A percentile compares a stretch with the other conserved stretches of the same genome.
Conservation (phyloP, 495 filamentous ascomycete species). For the Aspergillus sparsus region DNA sequence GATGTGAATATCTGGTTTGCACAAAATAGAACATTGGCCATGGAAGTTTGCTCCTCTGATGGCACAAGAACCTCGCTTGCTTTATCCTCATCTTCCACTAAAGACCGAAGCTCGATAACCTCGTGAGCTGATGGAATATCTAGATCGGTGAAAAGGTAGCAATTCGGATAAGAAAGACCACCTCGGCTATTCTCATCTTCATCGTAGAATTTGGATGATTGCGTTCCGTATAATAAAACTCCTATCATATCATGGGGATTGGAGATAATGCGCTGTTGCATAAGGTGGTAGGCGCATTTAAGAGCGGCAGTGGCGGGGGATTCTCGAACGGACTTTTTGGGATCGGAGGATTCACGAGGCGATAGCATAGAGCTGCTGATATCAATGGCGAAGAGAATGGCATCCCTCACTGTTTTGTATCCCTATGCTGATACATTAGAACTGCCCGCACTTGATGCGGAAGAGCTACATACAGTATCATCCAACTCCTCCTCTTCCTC, state of each 20-base stretch:
- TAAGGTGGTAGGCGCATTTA: constrained; percentile 91
- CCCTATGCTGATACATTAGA: constrained; percentile 52
- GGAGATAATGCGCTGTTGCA: constrained; percentile 97
- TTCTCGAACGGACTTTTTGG: constrained; percentile 72
- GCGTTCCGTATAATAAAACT: constrained; percentile 88
- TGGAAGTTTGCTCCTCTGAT: constrained; percentile 67
- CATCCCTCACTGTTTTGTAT: constrained; percentile 93
- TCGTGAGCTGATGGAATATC: constrained; percentile 84
- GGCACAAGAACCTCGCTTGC: constrained; percentile 63
- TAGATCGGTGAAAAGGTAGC: constrained; percentile 88
- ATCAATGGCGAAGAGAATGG: constrained; percentile 93
- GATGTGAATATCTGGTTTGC: constrained; percentile 97
- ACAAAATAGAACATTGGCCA: constrained; percentile 91
- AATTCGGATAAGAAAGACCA: constrained; percentile 77
- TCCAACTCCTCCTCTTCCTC: constrained; percentile 75
- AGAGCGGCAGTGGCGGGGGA: constrained; percentile 78
- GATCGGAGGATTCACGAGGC: constrained; percentile 59
- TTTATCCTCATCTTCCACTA: constrained; percentile 76
- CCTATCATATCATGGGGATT: constrained; percentile 98
- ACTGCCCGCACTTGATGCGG: not conserved
- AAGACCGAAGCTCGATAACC: constrained; percentile 71
- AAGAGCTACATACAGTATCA: constrained; percentile 57
- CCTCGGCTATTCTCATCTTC: constrained; percentile 62
- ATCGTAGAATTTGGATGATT: constrained; percentile 78
- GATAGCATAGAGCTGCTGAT: constrained; percentile 88